phyloP scores from a whole-genome alignment of 2,329 filamentous ascomycete genomes.

The Claviceps cyperi region DNA sequence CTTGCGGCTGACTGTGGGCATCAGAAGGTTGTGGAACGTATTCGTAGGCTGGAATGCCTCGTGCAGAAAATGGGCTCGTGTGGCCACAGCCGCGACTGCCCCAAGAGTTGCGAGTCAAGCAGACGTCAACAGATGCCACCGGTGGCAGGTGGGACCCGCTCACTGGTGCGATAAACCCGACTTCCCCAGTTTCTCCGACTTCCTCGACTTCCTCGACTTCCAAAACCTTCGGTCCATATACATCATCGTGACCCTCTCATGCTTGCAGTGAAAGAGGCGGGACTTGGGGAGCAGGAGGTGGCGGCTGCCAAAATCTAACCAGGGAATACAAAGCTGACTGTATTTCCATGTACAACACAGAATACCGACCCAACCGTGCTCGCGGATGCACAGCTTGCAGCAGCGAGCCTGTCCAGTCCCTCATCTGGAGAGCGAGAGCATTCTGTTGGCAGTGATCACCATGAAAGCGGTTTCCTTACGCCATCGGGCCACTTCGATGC shows the following conservation, averaged over 20 bases:
- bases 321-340: background rate
- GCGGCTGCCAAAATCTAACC: background rate
- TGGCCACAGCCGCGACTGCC: background rate
- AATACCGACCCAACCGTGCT: background rate
- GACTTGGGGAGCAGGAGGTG: background rate
- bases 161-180: background rate
- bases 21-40: conserved; percentile 5
- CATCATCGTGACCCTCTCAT: background rate
- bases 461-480: background rate
- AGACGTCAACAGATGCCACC: background rate
- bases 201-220: too few relatives aligned
- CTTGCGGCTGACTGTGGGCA: background rate
- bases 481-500: background rate
- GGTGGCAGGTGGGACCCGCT: background rate
- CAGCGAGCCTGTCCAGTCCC: background rate
- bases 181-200: too few relatives aligned
- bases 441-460: background rate
- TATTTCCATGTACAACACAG: background rate
- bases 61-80: conserved; percentile 1
- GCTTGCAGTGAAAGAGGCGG: background rate
- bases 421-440: background rate
- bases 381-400: background rate
- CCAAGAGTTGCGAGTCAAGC: background rate
- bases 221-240: too few relatives aligned
- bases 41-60: conserved; percentile 5